Evolutionary conservation across 176 grass and related monocot genomes (phyloP), one percentile per base, ranked within the genome.

Genomic region (Secale cereale): DNA sequence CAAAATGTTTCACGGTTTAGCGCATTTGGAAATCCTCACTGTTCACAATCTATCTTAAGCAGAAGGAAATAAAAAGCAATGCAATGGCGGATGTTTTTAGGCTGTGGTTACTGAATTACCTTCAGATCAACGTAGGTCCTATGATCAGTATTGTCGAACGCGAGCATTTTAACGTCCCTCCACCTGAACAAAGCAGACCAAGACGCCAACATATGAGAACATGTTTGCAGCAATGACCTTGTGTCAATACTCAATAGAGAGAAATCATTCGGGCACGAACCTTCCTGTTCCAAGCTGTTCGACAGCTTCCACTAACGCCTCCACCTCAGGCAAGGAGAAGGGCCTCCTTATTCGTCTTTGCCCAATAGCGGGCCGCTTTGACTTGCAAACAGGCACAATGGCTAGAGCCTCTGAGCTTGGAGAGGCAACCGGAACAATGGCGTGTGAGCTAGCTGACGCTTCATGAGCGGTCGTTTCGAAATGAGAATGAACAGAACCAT

Each of bases 51-150:
- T 25, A 48, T 48, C 25, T 52, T 46, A 1, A 17, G 28, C 40
- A 74, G 40, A 50, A 5, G 29, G 23, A 48, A 41, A 71, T 26
- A 43, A 43, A 43, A 7, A 46, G 71, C 40, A 74, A 40, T 40
- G 10, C 40, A 19, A 8, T 26, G 14, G 48, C 33, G 13, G 35
- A 20, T 1, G n/a, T 70, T 4, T 43, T 71, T 3, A 30, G 29
- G 28, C 29, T 66, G 13, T 32, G 62, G 12, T 46, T 74, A 90
- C 85, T 87, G 67, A 57, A 46, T 86, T 88, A 97, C 94, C 91
- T 97, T 97, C 16, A 97, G 94, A 33, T 97, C 94, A 60, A 97
- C 94, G 50, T 97, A 97, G 13, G 94, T 97, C 82, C 94, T 86
- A 66, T 97, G 94, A 39, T 92, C 80, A 74, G 86, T 88, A 62